Base-by-base conservation (phyloP, 208 protist species). In the Leishmania aethiopica region DNA sequence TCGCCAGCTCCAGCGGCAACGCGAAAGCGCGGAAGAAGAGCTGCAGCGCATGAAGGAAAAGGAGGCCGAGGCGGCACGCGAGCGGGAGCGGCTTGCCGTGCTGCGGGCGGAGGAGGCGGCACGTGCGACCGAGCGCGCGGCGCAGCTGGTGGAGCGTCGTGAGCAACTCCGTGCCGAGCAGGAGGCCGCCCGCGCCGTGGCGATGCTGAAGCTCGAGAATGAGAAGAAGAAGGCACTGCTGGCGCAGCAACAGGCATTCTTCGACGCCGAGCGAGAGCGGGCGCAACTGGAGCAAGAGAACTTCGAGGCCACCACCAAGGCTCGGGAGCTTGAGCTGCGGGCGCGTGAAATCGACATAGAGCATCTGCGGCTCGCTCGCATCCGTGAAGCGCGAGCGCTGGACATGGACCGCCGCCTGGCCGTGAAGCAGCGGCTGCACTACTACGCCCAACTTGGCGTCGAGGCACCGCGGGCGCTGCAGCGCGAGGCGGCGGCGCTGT, bases 341-440 rank as follows among this genome's bases (percentile, higher is more conserved):
- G 80, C 55, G 2, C 80, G 87, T 6, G 90, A 96, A 78, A 88
- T 95, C 22, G 89, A 93, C 37, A 81, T 94, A 57, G 93, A 94
- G 80, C 90, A 92, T 25, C 55, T 84, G 64, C 59, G 80, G 6
- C 75, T 94, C 4, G 83, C 84, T 25, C 78, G 84, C 40, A 84
- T 86, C 42, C 89, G 90, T 19, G 88, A 93, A 71, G 73, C 73
- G 64, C 84, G 85, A 10, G 91, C 91, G 51, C 80, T 96, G 8
- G 83, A 86, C 55, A 66, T 84, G 59, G 86, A 90, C 45, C 83
- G 86, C 17, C 71, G 82, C 6, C 35, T 89, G 0, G 83, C 86
- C 8, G 77, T 90, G n/a, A 47, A 89, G 75, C 89, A 92, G 75
- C 87, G 86, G 28, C 64, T 86, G 57, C 71, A 84, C 64, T 90